Percentiles rank a stretch among this genome's conserved stretches.
Conservation (phyloP, 1,284 basidiomycete species). For the Phaffia rhodozyma region DNA sequence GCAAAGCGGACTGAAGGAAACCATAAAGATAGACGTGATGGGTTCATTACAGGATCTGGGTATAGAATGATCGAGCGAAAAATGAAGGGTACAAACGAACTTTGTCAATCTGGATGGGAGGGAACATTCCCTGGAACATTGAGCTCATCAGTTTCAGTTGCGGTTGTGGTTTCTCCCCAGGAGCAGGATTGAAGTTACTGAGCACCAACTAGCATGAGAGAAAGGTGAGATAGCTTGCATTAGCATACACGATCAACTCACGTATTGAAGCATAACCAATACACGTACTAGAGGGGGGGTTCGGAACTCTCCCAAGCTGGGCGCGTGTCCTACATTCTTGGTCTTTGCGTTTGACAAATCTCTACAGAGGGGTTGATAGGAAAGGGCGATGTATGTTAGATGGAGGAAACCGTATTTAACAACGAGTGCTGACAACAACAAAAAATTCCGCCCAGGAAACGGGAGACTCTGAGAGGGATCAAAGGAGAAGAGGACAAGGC, state of each 20-base stretch:
- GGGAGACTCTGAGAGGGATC: neutral
- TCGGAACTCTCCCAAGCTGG: constrained; percentile 32
- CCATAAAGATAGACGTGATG: neutral
- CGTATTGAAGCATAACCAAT: neutral
- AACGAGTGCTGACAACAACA: too few species aligned
- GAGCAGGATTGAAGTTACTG: constrained; percentile 37
- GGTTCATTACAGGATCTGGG: neutral
- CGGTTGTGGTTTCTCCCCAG: constrained; percentile 34
- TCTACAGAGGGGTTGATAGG: constrained; percentile 13
- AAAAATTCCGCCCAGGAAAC: neutral
- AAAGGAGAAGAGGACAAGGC: neutral
- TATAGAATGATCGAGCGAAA: too few species aligned
- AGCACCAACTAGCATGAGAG: constrained; percentile 35
- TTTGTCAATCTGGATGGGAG: constrained; percentile 41
- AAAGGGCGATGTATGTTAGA: neutral
- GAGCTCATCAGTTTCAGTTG: constrained; percentile 41
- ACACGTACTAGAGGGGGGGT: constrained; percentile 34
- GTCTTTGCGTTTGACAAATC: constrained; percentile 32
- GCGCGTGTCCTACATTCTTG: constrained; percentile 33
- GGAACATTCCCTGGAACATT: constrained; percentile 44
- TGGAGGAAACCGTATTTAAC: constrained; percentile 10
- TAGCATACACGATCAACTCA: neutral
- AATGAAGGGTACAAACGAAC: constrained; percentile 29
- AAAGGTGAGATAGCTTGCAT: neutral
- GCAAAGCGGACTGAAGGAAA: constrained; percentile 57